phyloP scores from a whole-genome alignment of 805 yeast species.

The Saturnispora gosingensis region DNA sequence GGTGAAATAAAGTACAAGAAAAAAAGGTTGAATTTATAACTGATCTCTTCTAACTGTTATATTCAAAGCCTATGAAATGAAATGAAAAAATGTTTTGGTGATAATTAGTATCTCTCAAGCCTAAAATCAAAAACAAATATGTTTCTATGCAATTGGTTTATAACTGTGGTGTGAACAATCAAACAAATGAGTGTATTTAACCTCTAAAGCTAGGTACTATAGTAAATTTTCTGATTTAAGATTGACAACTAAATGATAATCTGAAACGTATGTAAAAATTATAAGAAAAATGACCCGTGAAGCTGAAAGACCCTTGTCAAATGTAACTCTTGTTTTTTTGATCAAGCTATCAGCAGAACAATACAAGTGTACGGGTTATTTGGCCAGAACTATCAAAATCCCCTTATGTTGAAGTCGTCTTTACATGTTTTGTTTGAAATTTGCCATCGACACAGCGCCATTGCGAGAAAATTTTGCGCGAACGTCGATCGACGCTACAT shows the following conservation, averaged over 20 bases:
- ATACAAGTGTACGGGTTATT: not conserved
- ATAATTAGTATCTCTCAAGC: not conserved
- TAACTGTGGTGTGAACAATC: conserved; percentile 3
- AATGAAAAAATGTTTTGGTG: not conserved
- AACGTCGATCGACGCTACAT: conserved; percentile 5
- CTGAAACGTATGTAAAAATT: not conserved
- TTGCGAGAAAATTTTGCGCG: conserved; percentile 4
- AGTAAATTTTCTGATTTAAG: not conserved
- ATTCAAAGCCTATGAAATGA: not conserved
- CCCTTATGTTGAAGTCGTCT: not conserved
- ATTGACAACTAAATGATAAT: not conserved
- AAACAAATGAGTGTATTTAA: conserved; percentile 7
- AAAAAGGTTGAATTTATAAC: not conserved
- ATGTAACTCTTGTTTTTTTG: not conserved
- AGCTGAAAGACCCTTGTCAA: not conserved
- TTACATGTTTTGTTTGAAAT: conserved; percentile 2
- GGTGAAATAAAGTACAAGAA: not conserved
- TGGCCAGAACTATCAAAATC: conserved; percentile 1
- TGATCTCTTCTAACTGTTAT: not conserved
- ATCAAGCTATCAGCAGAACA: not conserved
- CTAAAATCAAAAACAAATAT: not conserved
- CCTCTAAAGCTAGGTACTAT: not conserved
- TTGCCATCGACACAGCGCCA: conserved; percentile 6
- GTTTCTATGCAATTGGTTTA: conserved; percentile 2
- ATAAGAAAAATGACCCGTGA: conserved; percentile 1